These are phyloP conservation scores for Vigna angularis DNA, from an alignment of 306 rosid genomes.

Conservation along the genomic window DNA sequence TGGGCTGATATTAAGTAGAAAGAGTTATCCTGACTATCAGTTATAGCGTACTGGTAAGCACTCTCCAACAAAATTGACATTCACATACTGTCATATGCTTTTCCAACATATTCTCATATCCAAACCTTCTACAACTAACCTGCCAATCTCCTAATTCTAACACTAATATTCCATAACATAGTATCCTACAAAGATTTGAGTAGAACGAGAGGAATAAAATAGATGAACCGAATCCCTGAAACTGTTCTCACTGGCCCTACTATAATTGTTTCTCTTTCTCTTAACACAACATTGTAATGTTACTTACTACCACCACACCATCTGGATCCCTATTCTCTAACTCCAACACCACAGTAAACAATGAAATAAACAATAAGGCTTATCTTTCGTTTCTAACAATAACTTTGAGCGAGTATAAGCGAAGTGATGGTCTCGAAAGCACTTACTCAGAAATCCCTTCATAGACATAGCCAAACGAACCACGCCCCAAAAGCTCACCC, in stretches of 20 bases:
- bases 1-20: too few relatives aligned
- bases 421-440: slow-evolving; percentile 36
- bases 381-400: neutral
- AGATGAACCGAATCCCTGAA: neutral
- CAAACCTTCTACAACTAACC: slow-evolving; percentile 1
- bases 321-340: neutral
- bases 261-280: neutral
- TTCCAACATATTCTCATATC: neutral
- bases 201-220: neutral
- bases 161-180: neutral
- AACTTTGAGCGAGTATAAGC: slow-evolving; percentile 11
- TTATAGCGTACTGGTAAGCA: too few relatives aligned
- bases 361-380: neutral
- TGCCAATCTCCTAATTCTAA: slow-evolving; percentile 16
- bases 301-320: neutral
- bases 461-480: slow-evolving; percentile 88
- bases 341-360: neutral
- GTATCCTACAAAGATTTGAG: neutral
- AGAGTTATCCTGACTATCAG: too few relatives aligned
- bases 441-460: slow-evolving; percentile 92
- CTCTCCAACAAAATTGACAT: neutral
- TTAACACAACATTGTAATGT: neutral
- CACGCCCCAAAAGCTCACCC: slow-evolving; percentile 89
- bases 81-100: neutral
- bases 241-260: neutral